Evolutionary conservation across 192 early-diverging fungal genomes (phyloP), one percentile per base, ranked within the genome.

Genomic region (Gaertneriomyces sp.): DNA sequence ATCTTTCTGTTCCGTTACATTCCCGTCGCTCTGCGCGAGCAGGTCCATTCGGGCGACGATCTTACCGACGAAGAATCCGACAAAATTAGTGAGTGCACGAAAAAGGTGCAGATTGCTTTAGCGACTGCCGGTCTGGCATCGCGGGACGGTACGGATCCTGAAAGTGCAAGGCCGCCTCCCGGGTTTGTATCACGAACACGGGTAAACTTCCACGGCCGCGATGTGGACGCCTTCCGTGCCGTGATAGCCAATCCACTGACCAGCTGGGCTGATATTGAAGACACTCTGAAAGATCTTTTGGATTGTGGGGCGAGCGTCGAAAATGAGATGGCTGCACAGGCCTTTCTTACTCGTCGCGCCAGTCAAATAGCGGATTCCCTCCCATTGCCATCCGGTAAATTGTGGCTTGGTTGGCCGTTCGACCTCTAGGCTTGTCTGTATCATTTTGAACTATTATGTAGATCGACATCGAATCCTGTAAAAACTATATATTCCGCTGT

Each of bases 161-260:
- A 57, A 20, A 6, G 19, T 19, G 17, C 54, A 1, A 46, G 25
- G 33, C 20, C 9, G 14, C 55, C 8, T 5, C 16, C 49, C 0
- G 73, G 74, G 19, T 84, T 84, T 72, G 78, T 79, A 10, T 79
- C 76, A 8, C 56, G 78, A 11, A 84, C 82, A 4, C 43, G 58
- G 2, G 68, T 75, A 41, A 63, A 54, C 33, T 74, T 66, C 58
- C 40, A 53, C 12, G 45, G 55, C 6, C 56, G 69, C 14, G 66
- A 68, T 14, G 75, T 77, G 47, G 77, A 77, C 60, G 76, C 75
- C 43, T 84, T 84, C 56, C 73, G 82, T 14, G 76, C 81, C 1
- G 82, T 84, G 7, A 72, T 84, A 33, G 79, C 82, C 41, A 84
- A 84, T 56, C 79, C 82, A 12, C 61, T 81, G 46, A 81, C 80